Conservation (phyloP, 352 stramenopile genomes). For the Thalassiosira pacifica region DNA sequence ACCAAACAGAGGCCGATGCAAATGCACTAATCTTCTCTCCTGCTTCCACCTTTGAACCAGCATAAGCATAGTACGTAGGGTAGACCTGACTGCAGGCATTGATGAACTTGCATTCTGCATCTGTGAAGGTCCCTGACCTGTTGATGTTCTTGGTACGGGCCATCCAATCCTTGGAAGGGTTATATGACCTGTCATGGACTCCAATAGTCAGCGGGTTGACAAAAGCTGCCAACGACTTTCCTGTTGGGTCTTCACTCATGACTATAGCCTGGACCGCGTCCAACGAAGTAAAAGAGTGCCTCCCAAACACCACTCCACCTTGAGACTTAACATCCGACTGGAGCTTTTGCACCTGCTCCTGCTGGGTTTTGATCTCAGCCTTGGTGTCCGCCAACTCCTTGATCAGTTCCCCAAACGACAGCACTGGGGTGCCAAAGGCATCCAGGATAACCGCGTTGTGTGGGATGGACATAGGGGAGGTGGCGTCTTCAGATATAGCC, state of each 20-base stretch:
- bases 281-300: neutral
- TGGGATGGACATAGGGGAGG: neutral
- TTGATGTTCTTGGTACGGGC: neutral
- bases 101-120: conserved; percentile 13
- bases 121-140: neutral
- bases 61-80: neutral
- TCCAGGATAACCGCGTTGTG: neutral
- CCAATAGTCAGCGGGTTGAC: neutral
- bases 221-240: neutral
- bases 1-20: neutral
- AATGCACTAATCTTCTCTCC: neutral
- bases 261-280: neutral
- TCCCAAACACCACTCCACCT: neutral
- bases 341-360: neutral
- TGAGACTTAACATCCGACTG: neutral
- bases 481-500: neutral
- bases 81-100: neutral
- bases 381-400: neutral
- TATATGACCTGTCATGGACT: neutral
- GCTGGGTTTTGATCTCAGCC: neutral
- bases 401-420: neutral
- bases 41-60: neutral
- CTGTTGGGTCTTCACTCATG: neutral
- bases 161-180: neutral
- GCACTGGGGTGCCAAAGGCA: neutral